A percentile compares a stretch with the other conserved stretches of the same genome.
phyloP scores from a whole-genome alignment of 2,329 filamentous ascomycete genomes.

The Anthostomella pinea region DNA sequence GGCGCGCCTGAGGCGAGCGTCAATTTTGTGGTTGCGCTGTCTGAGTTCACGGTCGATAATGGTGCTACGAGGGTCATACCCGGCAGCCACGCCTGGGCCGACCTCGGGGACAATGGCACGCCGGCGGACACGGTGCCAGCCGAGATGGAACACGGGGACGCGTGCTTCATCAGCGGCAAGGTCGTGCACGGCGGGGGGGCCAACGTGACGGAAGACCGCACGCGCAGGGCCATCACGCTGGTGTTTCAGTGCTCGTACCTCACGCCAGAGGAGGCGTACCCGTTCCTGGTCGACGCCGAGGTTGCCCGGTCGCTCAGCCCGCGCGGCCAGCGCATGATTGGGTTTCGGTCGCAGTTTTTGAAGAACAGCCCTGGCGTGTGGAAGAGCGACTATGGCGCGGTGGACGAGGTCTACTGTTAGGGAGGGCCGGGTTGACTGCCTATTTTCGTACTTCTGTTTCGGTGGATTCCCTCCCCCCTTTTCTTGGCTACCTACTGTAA shows the following conservation, averaged over 20 bases:
- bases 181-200: constrained; percentile 32
- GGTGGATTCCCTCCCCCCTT: too few species aligned
- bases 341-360: constrained; percentile 27
- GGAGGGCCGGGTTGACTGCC: too few species aligned
- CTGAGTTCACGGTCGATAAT: constrained; percentile 27
- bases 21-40: constrained; percentile 29
- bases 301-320: constrained; percentile 18
- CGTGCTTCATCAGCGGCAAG: constrained; percentile 31
- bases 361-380: constrained; percentile 27
- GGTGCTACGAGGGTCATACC: constrained; percentile 32
- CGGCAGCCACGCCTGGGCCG: constrained; percentile 27
- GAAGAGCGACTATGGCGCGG: constrained; percentile 21
- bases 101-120: constrained; percentile 19
- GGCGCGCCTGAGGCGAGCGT: constrained; percentile 25
- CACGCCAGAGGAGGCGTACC: constrained; percentile 29
- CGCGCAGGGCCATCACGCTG: constrained; percentile 21
- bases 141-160: constrained; percentile 31
- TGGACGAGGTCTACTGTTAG: constrained; percentile 9
- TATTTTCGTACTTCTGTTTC: too few species aligned
- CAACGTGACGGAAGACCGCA: constrained; percentile 24
- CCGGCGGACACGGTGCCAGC: constrained; percentile 19
- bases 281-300: constrained; percentile 21
- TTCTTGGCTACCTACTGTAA: too few species aligned
- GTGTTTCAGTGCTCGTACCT: constrained; percentile 27
- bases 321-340: constrained; percentile 26